These are phyloP conservation scores for Trametes sp. DNA, from an alignment of 1,284 basidiomycete genomes.

Conservation along the genomic window DNA sequence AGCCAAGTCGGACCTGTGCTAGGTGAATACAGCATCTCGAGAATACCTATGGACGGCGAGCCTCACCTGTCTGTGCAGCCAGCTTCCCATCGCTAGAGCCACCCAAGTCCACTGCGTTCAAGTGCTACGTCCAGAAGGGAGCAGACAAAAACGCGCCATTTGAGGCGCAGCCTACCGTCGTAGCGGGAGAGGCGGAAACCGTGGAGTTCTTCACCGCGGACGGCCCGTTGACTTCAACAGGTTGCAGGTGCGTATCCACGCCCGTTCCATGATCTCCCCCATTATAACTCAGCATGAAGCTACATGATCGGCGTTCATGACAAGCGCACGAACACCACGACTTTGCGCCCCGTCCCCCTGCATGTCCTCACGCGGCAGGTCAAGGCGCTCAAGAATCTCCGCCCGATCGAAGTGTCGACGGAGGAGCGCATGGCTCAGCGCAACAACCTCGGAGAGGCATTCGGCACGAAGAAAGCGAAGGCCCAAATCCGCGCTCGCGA, in stretches of 20 bases:
- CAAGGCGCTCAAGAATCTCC: slow-evolving; percentile 81
- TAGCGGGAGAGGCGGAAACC: slow-evolving; percentile 77
- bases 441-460: slow-evolving; percentile 86
- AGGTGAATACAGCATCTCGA: slow-evolving; percentile 55
- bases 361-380: slow-evolving; percentile 82
- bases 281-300: slow-evolving; percentile 43
- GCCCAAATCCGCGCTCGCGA: slow-evolving; percentile 84
- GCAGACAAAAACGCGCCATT: slow-evolving; percentile 47
- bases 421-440: slow-evolving; percentile 69
- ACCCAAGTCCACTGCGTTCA: slow-evolving; percentile 67
- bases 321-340: slow-evolving; percentile 73
- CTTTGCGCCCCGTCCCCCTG: slow-evolving; percentile 73
- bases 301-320: slow-evolving; percentile 77
- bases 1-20: slow-evolving; percentile 72
- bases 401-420: slow-evolving; percentile 56
- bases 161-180: slow-evolving; percentile 57
- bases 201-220: slow-evolving; percentile 64
- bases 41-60: neutral
- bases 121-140: slow-evolving; percentile 60
- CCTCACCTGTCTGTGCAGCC: slow-evolving; percentile 50
- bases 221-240: slow-evolving; percentile 49
- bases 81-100: slow-evolving; percentile 79
- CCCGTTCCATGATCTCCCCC: slow-evolving; percentile 29
- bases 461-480: slow-evolving; percentile 94
- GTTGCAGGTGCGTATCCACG: slow-evolving; percentile 60